Evolutionary conservation across 2,329 filamentous ascomycete genomes (phyloP), one percentile per base, ranked within the genome.

Genomic region (Colletotrichum sp.): DNA sequence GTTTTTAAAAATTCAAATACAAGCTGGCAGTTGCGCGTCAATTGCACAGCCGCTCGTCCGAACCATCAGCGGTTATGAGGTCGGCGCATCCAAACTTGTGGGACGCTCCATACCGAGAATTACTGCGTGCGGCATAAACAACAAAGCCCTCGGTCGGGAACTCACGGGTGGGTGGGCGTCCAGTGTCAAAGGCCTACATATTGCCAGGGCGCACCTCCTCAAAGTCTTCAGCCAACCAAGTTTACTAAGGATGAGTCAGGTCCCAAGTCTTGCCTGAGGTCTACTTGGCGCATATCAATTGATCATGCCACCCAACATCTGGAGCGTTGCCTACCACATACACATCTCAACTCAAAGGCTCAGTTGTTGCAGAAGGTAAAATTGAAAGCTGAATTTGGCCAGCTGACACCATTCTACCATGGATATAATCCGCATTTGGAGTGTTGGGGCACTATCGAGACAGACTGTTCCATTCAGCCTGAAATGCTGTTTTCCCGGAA

Each of bases 161-260:
- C 38, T 43, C 8, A 48, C 43, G n/a, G 43, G 3, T 4, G n/a
- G n/a, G 3, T n/a, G 6, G 9, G 38, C 18, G 38, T 8, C 43
- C 43, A 13, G n/a, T 48, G 18, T 7, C n/a, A 48, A 48, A 48
- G 43, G 12, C 18, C 43, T 48, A 48, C 43, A 13, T 48, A 48
- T 48, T 21, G n/a, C 18, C 18, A 48, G 43, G 43, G 10, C n/a
- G 10, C 3, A 21, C 43, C 43, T 21, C n/a, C 43, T 0, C 6
- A 7, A 52, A 8, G 10, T 13, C 43, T 21, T 52, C 38, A n/a
- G 18, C 9, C 18, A 43, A 48, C n/a, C 43, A 48, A 7, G 43
- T 21, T 13, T 21, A 0, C 4, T 13, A 7, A 21, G 10, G 1
- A 13, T 52, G 6, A 21, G n/a, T 21, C n/a, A 3, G 3, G 2